A percentile compares a stretch with the other conserved stretches of the same genome.
These are phyloP conservation scores for Lomentospora prolificans DNA, from an alignment of 2,329 filamentous ascomycete species.

Conservation along the genomic window DNA sequence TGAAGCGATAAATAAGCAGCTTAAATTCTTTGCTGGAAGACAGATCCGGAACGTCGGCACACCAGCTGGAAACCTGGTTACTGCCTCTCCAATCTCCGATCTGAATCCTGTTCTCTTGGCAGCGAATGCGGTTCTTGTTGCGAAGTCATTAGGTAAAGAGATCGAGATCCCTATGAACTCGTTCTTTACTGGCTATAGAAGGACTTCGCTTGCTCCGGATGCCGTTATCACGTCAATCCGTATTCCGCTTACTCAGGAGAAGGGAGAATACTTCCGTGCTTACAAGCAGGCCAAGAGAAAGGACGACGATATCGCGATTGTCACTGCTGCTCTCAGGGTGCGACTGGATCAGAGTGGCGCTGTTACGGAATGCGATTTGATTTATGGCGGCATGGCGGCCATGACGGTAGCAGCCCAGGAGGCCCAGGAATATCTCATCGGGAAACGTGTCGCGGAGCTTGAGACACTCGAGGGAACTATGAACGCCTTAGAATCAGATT, in stretches of 20 bases:
- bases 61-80: conserved; percentile 86
- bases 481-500: conserved; percentile 81
- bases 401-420: conserved; percentile 80
- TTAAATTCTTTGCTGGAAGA: conserved; percentile 87
- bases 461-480: conserved; percentile 82
- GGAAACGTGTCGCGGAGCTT: conserved; percentile 70
- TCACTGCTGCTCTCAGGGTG: conserved; percentile 76
- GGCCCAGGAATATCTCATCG: conserved; percentile 62
- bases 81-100: conserved; percentile 92
- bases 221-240: conserved; percentile 78
- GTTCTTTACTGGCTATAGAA: conserved; percentile 88
- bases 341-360: conserved; percentile 57
- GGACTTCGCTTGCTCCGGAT: conserved; percentile 69
- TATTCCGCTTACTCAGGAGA: conserved; percentile 67
- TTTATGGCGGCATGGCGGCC: conserved; percentile 93
- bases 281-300: conserved; percentile 98
- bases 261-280: conserved; percentile 74
- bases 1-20: conserved; percentile 82
- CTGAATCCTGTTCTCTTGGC: conserved; percentile 90
- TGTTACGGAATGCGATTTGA: conserved; percentile 67
- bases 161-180: conserved; percentile 82
- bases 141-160: conserved; percentile 63
- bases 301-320: conserved; percentile 97
- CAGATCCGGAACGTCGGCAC: conserved; percentile 98
- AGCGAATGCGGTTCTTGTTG: conserved; percentile 70